phyloP scores from a whole-genome alignment of 208 protist genomes.

The Acanthamoeba castellanii region DNA sequence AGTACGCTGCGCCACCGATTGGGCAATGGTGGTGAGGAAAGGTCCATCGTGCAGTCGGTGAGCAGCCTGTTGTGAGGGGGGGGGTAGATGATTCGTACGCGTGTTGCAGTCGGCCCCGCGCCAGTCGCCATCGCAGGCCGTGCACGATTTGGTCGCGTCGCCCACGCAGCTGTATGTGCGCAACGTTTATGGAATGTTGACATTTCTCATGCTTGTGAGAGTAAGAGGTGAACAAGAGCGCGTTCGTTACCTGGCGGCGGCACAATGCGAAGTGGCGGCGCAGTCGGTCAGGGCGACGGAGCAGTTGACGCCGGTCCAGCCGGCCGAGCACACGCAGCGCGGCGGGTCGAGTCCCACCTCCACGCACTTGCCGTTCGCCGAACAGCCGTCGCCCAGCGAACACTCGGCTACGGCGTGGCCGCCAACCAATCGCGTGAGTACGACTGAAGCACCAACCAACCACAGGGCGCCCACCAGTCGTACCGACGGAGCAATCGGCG shows the following conservation, averaged over 20 bases:
- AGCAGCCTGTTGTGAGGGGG: no score
- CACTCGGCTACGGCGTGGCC: background rate
- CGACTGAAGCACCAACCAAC: no score
- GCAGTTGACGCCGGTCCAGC: background rate
- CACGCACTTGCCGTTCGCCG: background rate
- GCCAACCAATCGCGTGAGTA: background rate
- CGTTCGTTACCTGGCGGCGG: background rate
- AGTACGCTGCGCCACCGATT: background rate
- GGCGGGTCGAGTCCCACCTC: background rate
- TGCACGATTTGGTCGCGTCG: background rate
- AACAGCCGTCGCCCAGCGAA: background rate
- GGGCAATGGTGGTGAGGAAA: no score
- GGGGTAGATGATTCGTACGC: background rate
- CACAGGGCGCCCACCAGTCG: background rate
- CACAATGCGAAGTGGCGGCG: background rate
- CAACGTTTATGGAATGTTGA: no score
- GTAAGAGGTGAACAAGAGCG: no score
- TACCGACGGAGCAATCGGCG: background rate
- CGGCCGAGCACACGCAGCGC: background rate
- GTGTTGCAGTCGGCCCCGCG: background rate
- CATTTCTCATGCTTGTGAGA: no score
- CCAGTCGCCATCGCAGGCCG: background rate
- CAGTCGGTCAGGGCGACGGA: background rate
- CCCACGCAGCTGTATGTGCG: background rate
- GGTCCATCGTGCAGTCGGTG: no score